Evolutionary conservation across 164 flowering plant species (phyloP).

Genomic region (Chloranthus sessilifolius): DNA sequence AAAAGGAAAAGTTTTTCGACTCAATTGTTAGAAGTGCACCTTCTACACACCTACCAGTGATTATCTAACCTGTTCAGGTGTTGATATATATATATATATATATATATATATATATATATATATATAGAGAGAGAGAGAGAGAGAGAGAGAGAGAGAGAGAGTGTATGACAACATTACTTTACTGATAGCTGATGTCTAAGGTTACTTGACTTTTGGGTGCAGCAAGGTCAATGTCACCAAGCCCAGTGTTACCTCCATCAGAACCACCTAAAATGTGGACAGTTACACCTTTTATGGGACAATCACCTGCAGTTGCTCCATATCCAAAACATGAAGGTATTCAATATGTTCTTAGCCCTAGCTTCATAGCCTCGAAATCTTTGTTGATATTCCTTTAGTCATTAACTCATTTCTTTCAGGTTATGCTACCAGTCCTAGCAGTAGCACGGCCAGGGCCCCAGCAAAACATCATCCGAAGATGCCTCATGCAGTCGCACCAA

Average conservation of each 20-base stretch:
- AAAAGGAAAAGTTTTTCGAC: too few species aligned
- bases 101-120: too few species aligned
- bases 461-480: slow-evolving; percentile 32
- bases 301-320: slow-evolving; percentile 41
- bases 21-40: too few species aligned
- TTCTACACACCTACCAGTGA: too few species aligned
- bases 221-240: slow-evolving; percentile 32
- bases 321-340: slow-evolving; percentile 50
- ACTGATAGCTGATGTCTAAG: background rate
- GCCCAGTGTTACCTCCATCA: slow-evolving; percentile 25
- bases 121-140: too few species aligned
- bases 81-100: too few species aligned
- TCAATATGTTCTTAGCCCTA: slow-evolving; percentile 5
- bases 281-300: slow-evolving; percentile 20
- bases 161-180: too few species aligned
- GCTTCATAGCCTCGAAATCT: background rate
- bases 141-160: too few species aligned
- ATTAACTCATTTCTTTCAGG: slow-evolving; percentile 25
- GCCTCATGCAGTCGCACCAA: slow-evolving; percentile 39
- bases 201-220: slow-evolving; percentile 16
- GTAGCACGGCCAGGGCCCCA: slow-evolving; percentile 11
- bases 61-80: too few species aligned
- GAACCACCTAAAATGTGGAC: slow-evolving; percentile 12
- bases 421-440: slow-evolving; percentile 30
- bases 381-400: slow-evolving; percentile 1